Evolutionary conservation across 1,284 basidiomycete genomes (phyloP), one percentile per base, ranked within the genome.

Genomic region (Xerocomus minutiporus): DNA sequence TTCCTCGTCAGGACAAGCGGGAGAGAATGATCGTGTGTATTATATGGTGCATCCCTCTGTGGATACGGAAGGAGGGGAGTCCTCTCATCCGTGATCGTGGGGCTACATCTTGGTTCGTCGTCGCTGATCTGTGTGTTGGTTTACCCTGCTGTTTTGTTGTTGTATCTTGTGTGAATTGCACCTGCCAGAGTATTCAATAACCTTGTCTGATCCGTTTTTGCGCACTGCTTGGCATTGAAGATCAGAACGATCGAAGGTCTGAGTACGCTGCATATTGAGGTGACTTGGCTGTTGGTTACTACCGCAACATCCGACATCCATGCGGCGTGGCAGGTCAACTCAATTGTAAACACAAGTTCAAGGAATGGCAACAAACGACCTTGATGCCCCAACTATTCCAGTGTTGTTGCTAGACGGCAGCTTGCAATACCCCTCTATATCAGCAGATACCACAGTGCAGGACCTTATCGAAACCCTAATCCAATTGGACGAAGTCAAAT

Each of bases 21-120:
- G 77, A 15, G 78, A 79, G 20, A 79, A 86, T 58, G 72, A 82
- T n/a, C 80, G 82, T 7, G 77, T 89, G 51, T 86, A 82, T 62
- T 91, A 90, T 63, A 82, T 90, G 81, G 86, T 89, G 2, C 88
- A 91, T 71, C 87, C 89, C 2, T 82, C 83, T 1, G 87, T 92
- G 35, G 86, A 91, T 61, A 79, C 81, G 7, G 88, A 91, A 52
- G 67, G 59, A 1, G 71, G 73, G 8, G 62, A 59, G 17, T 75
- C 74, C 4, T 75, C 67, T 29, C 63, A 67, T 46, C 59, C 65
- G 12, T 70, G 52, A 70, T 32, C 38, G 28, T 35, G 34, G 28
- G 17, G n/a, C 23, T n/a, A 17, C 15, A 41, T 32, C 9, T 35
- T 25, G 35, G 40, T 40, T 36, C 5, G 29, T 49, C 12, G 12